These are phyloP conservation scores for Mycena filopes DNA, from an alignment of 768 basidiomycete species.

Conservation along the genomic window DNA sequence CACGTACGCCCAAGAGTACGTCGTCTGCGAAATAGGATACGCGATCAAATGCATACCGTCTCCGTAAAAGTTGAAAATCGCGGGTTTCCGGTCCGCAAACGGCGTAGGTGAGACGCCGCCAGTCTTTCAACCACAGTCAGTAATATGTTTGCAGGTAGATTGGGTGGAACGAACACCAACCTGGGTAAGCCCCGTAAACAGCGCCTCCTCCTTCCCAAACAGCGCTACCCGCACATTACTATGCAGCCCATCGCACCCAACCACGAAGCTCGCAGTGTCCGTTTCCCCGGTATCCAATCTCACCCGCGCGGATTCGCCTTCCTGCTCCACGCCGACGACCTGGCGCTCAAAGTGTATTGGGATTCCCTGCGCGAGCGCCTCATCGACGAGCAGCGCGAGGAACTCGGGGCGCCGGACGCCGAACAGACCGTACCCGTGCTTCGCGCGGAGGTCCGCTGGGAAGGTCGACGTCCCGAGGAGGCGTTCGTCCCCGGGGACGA, in stretches of 20 bases:
- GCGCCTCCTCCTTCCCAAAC: constrained; percentile 48
- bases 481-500: constrained; percentile 38
- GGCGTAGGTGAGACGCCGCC: constrained; percentile 46
- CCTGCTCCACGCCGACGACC: constrained; percentile 45
- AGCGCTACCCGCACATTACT: constrained; percentile 49
- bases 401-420: constrained; percentile 46
- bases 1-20: constrained; percentile 51
- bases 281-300: constrained; percentile 47
- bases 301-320: constrained; percentile 42
- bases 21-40: constrained; percentile 44
- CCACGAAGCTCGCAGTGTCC: constrained; percentile 50
- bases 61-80: constrained; percentile 48
- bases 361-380: constrained; percentile 44
- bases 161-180: constrained; percentile 30
- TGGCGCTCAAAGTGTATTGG: constrained; percentile 46
- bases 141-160: too few species aligned
- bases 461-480: constrained; percentile 40
- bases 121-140: constrained; percentile 35
- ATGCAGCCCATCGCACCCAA: constrained; percentile 59
- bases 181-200: constrained; percentile 53
- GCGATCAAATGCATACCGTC: constrained; percentile 50
- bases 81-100: constrained; percentile 25
- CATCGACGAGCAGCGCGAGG: constrained; percentile 43
- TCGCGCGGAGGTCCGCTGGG: constrained; percentile 32
- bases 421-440: constrained; percentile 40